A percentile compares a stretch with the other conserved stretches of the same genome.
phyloP scores from a whole-genome alignment of 257 asterid genomes.

The Scutellaria minor region DNA sequence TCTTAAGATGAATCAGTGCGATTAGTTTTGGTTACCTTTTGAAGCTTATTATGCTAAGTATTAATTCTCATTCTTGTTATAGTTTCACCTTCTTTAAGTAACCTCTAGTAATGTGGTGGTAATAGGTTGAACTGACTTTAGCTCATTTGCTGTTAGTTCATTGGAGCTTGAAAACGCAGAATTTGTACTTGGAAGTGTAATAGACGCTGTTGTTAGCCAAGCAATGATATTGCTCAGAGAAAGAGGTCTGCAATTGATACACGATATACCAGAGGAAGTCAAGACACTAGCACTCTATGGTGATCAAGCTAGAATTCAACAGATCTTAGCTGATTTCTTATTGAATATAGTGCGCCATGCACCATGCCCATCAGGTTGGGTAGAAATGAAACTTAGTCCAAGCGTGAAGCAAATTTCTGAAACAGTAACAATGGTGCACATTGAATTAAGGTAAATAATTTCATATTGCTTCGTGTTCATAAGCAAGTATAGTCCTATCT shows the following conservation, averaged over 20 bases:
- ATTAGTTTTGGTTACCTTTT: neutral
- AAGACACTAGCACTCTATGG: slow-evolving; percentile 60
- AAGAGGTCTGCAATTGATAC: slow-evolving; percentile 70
- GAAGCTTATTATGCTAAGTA: slow-evolving; percentile 13
- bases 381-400: slow-evolving; percentile 78
- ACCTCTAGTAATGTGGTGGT: slow-evolving; percentile 20
- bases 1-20: neutral
- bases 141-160: slow-evolving; percentile 46
- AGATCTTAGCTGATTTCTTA: slow-evolving; percentile 44
- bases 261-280: slow-evolving; percentile 80
- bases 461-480: neutral
- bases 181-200: slow-evolving; percentile 73
- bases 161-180: slow-evolving; percentile 76
- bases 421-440: slow-evolving; percentile 52
- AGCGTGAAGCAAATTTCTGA: slow-evolving; percentile 62
- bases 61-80: neutral
- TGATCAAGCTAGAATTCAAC: slow-evolving; percentile 47
- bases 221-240: slow-evolving; percentile 72
- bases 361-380: slow-evolving; percentile 83
- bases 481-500: no score
- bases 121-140: slow-evolving; percentile 25
- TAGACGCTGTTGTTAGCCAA: slow-evolving; percentile 94
- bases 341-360: slow-evolving; percentile 36
- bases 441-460: slow-evolving; percentile 67
- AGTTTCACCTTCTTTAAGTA: neutral